Evolutionary conservation across 805 yeast species (phyloP).

Genomic region (Isabelozyma heimii): DNA sequence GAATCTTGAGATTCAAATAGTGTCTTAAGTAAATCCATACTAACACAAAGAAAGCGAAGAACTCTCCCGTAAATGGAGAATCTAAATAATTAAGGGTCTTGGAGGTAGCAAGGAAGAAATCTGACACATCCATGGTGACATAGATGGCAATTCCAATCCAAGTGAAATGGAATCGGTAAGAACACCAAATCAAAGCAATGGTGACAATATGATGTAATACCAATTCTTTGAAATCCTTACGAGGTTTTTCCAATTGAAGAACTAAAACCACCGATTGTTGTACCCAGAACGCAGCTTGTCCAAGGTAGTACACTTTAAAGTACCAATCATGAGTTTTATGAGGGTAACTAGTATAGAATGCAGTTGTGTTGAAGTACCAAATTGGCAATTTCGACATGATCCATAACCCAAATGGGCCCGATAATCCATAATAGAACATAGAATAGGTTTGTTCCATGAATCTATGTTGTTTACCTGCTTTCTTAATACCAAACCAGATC

Average conservation of each 20-base stretch:
- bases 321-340: constrained; percentile 68
- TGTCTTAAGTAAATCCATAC: constrained; percentile 92
- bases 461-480: constrained; percentile 62
- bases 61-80: constrained; percentile 57
- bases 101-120: constrained; percentile 79
- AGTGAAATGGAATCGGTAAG: constrained; percentile 93
- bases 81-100: constrained; percentile 87
- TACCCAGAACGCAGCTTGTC: constrained; percentile 97
- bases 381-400: constrained; percentile 79
- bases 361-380: constrained; percentile 85
- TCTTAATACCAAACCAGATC: constrained; percentile 43
- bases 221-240: constrained; percentile 89
- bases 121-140: constrained; percentile 95
- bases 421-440: constrained; percentile 70
- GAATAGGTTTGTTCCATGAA: constrained; percentile 93
- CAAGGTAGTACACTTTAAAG: constrained; percentile 79
- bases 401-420: constrained; percentile 86
- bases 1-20: constrained; percentile 71
- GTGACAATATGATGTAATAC: constrained; percentile 93
- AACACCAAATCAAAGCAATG: constrained; percentile 76
- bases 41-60: constrained; percentile 63
- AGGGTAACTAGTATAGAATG: constrained; percentile 80
- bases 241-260: constrained; percentile 87
- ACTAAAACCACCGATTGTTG: constrained; percentile 86
- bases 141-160: constrained; percentile 92